These are phyloP conservation scores for Vitis hybrid DNA, from an alignment of 177 flowering plant genomes.

Conservation along the genomic window DNA sequence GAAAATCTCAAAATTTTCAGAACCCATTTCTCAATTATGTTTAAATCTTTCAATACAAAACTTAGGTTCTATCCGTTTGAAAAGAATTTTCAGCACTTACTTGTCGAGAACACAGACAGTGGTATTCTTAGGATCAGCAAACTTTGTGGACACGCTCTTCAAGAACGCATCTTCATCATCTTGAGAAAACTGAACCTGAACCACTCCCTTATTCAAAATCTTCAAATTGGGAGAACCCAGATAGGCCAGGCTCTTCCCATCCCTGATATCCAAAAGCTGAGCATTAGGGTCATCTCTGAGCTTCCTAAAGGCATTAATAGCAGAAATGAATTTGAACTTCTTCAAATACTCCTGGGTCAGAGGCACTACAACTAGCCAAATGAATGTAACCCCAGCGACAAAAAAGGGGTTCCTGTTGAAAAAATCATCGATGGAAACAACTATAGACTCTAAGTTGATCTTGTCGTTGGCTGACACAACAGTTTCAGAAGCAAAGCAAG, in stretches of 20 bases:
- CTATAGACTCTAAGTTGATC: slow-evolving; percentile 60
- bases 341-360: slow-evolving; percentile 53
- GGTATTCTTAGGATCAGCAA: slow-evolving; percentile 58
- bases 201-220: slow-evolving; percentile 44
- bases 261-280: slow-evolving; percentile 78
- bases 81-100: slow-evolving; percentile 38
- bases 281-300: slow-evolving; percentile 61
- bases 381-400: slow-evolving; percentile 67
- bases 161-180: slow-evolving; percentile 64
- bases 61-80: neutral
- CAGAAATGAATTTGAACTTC: slow-evolving; percentile 60
- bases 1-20: neutral
- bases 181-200: slow-evolving; percentile 54
- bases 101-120: slow-evolving; percentile 69
- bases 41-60: neutral
- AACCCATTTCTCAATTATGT: neutral
- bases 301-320: slow-evolving; percentile 70
- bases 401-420: slow-evolving; percentile 78
- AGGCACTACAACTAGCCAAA: slow-evolving; percentile 84
- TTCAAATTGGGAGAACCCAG: slow-evolving; percentile 73
- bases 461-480: slow-evolving; percentile 30
- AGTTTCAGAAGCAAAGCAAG: slow-evolving; percentile 50
- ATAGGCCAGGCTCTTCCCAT: slow-evolving; percentile 38
- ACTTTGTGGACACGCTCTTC: slow-evolving; percentile 52
- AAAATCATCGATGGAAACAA: slow-evolving; percentile 81